Conservation (phyloP, 352 stramenopile species). For the Lagenidium sp. region DNA sequence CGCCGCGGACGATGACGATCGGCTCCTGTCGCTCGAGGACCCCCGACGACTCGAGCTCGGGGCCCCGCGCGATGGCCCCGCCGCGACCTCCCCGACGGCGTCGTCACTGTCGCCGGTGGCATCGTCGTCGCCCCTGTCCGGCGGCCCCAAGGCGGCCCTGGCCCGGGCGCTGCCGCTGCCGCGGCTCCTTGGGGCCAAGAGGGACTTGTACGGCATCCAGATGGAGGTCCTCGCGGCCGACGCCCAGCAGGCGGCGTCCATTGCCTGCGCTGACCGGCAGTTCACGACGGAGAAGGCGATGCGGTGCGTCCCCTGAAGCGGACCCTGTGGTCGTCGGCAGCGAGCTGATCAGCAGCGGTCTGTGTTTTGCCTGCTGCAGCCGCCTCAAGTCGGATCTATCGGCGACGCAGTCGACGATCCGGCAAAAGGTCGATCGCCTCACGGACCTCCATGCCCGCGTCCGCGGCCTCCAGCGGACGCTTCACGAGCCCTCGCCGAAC, state of each 20-base stretch:
- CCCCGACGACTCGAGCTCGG: too few species aligned
- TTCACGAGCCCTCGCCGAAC: conserved; percentile 26
- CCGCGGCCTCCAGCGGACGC: conserved; percentile 24
- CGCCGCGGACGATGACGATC: too few species aligned
- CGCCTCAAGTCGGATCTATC: conserved; percentile 27
- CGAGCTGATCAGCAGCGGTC: too few species aligned
- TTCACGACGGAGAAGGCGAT: conserved; percentile 44
- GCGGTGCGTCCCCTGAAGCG: conserved; percentile 23
- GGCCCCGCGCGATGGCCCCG: too few species aligned
- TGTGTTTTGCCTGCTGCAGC: conserved; percentile 14
- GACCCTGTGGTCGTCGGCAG: too few species aligned
- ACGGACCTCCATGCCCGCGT: conserved; percentile 39
- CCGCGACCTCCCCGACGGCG: too few species aligned
- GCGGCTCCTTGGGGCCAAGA: conserved; percentile 21
- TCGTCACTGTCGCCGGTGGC: too few species aligned
- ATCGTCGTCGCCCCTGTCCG: too few species aligned
- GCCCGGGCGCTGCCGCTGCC: conserved; percentile 24
- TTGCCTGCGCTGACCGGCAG: conserved; percentile 46
- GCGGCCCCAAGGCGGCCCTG: neutral
- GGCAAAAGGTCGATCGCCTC: conserved; percentile 34
- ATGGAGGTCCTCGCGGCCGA: conserved; percentile 47
- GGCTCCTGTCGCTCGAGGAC: too few species aligned
- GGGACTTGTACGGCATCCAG: conserved; percentile 35
- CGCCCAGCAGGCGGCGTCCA: conserved; percentile 23
- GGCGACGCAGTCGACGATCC: conserved; percentile 26